These are phyloP conservation scores for Pichia nanzhaoensis DNA, from an alignment of 805 yeast genomes.

Conservation along the genomic window DNA sequence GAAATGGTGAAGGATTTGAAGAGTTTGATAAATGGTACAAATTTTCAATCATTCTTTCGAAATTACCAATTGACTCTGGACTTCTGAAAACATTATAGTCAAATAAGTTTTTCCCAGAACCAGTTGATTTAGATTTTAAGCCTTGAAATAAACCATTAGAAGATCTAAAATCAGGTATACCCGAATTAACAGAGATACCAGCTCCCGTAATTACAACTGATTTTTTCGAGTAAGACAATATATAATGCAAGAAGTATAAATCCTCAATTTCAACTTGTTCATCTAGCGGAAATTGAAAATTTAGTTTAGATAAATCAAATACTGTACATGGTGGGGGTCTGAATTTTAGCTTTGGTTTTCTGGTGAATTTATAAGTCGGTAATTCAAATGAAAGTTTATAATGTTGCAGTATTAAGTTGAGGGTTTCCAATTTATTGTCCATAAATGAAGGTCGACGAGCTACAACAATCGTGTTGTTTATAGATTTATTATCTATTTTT, in stretches of 20 bases:
- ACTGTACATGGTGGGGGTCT: constrained; percentile 43
- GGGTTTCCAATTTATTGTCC: background rate
- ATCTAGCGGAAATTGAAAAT: constrained; percentile 22
- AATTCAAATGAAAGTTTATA: constrained; percentile 8
- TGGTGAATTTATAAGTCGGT: constrained; percentile 16
- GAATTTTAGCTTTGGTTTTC: constrained; percentile 41
- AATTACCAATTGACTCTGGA: constrained; percentile 49
- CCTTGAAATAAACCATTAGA: constrained; percentile 68
- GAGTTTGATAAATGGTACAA: constrained; percentile 47
- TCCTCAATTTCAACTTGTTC: constrained; percentile 35
- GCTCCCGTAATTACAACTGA: constrained; percentile 78
- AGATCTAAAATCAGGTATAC: constrained; percentile 76
- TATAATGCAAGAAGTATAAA: constrained; percentile 45
- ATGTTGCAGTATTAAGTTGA: constrained; percentile 3
- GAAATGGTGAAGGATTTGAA: constrained; percentile 72
- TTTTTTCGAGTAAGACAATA: constrained; percentile 47
- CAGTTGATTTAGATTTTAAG: constrained; percentile 33
- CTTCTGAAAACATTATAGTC: constrained; percentile 73
- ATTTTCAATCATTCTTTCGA: constrained; percentile 68
- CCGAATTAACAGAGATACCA: constrained; percentile 85
- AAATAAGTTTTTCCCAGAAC: constrained; percentile 54
- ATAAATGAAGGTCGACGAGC: background rate
- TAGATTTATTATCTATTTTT: too few species aligned
- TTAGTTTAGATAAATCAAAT: constrained; percentile 31
- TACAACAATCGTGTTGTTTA: too few species aligned